Conservation (phyloP, 805 yeast species). For the Saccharomycopsis fibuligera region DNA sequence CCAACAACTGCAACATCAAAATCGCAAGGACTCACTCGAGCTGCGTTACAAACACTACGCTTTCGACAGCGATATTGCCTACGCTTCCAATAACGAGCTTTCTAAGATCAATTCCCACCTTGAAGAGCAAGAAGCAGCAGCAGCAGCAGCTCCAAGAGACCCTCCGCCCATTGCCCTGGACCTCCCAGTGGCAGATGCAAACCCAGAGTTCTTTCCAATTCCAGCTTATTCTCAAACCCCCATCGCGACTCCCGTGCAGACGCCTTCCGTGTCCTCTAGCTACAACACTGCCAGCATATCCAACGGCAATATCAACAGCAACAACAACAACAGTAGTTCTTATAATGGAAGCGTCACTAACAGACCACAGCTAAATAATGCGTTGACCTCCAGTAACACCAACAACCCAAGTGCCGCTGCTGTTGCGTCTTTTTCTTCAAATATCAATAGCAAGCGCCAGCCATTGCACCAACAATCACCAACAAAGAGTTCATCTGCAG, state of each 20-base stretch:
- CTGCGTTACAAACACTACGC: constrained; percentile 4
- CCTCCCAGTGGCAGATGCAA: constrained; percentile 8
- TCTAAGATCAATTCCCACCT: background rate
- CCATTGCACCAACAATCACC: too few relatives aligned
- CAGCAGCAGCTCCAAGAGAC: background rate
- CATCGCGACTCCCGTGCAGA: constrained; percentile 18
- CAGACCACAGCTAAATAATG: too few relatives aligned
- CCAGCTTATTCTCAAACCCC: constrained; percentile 21
- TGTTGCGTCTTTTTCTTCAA: too few relatives aligned
- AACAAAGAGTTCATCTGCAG: too few relatives aligned
- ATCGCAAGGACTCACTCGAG: background rate
- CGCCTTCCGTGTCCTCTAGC: constrained; percentile 13
- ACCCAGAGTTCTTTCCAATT: constrained; percentile 15
- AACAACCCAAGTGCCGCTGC: too few relatives aligned
- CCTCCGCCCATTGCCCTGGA: background rate
- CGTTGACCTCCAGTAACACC: too few relatives aligned
- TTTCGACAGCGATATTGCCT: constrained; percentile 8
- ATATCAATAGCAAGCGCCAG: too few relatives aligned
- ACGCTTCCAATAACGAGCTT: constrained; percentile 6
- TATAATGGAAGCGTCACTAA: background rate
- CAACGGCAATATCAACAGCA: background rate
- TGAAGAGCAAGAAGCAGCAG: background rate
- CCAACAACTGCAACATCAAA: background rate
- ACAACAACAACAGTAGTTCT: background rate
- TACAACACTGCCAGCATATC: background rate